Evolutionary conservation across 2,329 filamentous ascomycete species (phyloP).

Genomic region (Teratosphaeria gauchensis): DNA sequence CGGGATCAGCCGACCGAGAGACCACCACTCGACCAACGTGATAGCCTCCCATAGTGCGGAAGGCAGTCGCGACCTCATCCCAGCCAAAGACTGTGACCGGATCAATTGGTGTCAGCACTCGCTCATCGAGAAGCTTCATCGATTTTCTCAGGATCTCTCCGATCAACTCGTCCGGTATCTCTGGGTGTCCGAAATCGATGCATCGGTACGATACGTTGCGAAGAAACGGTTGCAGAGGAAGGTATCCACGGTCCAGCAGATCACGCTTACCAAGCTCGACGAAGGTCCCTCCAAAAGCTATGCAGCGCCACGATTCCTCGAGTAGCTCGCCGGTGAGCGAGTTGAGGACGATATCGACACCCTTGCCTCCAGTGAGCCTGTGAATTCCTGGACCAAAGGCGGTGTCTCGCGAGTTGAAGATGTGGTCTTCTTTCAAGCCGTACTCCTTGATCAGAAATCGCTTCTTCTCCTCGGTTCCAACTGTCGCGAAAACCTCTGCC

Average conservation of each 20-base stretch:
- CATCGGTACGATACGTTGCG: not conserved
- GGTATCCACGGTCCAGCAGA: not conserved
- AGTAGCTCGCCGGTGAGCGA: slow-evolving; percentile 17
- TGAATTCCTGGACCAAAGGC: slow-evolving; percentile 18
- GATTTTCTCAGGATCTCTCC: not conserved
- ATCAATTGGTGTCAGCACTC: no score
- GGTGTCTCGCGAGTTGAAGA: slow-evolving; percentile 20
- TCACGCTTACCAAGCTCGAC: not conserved
- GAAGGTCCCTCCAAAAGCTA: slow-evolving; percentile 7
- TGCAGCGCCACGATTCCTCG: slow-evolving; percentile 13
- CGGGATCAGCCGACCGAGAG: no score
- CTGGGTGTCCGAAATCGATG: not conserved
- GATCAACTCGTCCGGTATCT: not conserved
- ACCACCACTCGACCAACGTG: no score
- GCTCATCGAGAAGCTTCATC: no score
- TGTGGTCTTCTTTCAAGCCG: slow-evolving; percentile 18
- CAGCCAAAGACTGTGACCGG: no score
- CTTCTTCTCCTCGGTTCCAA: not conserved
- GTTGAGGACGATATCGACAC: slow-evolving; percentile 29
- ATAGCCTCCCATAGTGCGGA: no score
- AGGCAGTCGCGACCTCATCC: no score
- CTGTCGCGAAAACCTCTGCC: not conserved
- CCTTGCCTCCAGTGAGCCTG: slow-evolving; percentile 18
- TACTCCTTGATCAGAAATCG: slow-evolving; percentile 9
- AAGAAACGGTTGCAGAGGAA: not conserved